phyloP scores from a whole-genome alignment of 768 basidiomycete genomes.

The Solioccasus polychromus region DNA sequence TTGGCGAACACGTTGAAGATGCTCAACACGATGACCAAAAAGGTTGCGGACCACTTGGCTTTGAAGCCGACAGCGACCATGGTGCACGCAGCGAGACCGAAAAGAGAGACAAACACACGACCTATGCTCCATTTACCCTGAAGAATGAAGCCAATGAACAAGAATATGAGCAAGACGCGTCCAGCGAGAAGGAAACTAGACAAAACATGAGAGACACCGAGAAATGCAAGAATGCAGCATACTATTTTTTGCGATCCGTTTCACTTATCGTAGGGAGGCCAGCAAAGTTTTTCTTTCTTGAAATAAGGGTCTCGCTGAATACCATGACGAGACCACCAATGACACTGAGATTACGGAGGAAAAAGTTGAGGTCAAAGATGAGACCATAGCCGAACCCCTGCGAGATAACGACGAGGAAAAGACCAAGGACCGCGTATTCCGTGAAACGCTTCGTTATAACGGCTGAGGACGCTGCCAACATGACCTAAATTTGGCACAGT shows the following conservation, averaged over 20 bases:
- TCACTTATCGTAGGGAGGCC: slow-evolving; percentile 89
- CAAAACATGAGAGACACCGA: background rate
- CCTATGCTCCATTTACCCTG: slow-evolving; percentile 89
- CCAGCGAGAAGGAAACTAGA: slow-evolving; percentile 93
- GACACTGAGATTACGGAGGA: slow-evolving; percentile 97
- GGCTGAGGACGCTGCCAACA: slow-evolving; percentile 80
- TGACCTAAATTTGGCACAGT: slow-evolving; percentile 53
- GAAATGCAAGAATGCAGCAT: slow-evolving; percentile 25
- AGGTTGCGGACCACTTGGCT: slow-evolving; percentile 97
- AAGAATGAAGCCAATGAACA: slow-evolving; percentile 96
- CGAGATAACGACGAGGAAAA: slow-evolving; percentile 86
- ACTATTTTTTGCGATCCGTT: slow-evolving; percentile 99
- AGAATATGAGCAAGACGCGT: slow-evolving; percentile 95
- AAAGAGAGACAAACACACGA: slow-evolving; percentile 81
- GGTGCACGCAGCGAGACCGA: slow-evolving; percentile 87
- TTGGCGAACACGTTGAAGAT: slow-evolving; percentile 98
- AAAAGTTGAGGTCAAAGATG: slow-evolving; percentile 99
- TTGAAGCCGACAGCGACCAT: slow-evolving; percentile 99
- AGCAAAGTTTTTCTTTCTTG: slow-evolving; percentile 83
- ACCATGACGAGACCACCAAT: slow-evolving; percentile 99
- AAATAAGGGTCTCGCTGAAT: slow-evolving; percentile 92
- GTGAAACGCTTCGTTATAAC: slow-evolving; percentile 86
- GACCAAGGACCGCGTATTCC: slow-evolving; percentile 86
- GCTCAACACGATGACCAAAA: slow-evolving; percentile 88
- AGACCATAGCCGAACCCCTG: slow-evolving; percentile 99